Conservation (phyloP, 1,139 yeast genomes). For the Scheffersomyces titani region DNA sequence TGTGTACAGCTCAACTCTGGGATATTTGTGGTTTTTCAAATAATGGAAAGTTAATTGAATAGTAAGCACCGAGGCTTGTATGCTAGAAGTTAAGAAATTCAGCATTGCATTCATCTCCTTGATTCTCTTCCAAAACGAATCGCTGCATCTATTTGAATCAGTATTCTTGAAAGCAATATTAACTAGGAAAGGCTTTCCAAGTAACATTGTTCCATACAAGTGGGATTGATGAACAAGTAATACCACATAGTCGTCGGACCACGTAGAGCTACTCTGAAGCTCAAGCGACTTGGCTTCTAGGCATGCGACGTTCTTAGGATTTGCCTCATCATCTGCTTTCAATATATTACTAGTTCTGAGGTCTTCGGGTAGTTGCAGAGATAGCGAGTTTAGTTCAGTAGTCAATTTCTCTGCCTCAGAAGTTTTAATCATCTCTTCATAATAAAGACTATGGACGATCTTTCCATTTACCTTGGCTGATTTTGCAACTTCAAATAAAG, state of each 20-base stretch:
- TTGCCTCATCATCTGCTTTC: neutral
- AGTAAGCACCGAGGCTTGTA: conserved; percentile 15
- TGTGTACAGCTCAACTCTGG: conserved; percentile 13
- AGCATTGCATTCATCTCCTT: neutral
- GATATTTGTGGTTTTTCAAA: conserved; percentile 9
- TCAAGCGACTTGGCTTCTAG: neutral
- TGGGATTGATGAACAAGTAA: conserved; percentile 42
- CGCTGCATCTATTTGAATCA: conserved; percentile 7
- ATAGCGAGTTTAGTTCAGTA: conserved; percentile 38
- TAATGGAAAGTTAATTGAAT: conserved; percentile 16
- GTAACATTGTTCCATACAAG: conserved; percentile 40
- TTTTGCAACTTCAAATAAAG: conserved; percentile 14
- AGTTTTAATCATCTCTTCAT: conserved; percentile 34
- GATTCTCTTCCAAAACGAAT: neutral
- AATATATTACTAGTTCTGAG: conserved; percentile 6
- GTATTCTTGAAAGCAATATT: conserved; percentile 19
- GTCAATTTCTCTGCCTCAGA: conserved; percentile 37
- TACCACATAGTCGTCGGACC: conserved; percentile 14
- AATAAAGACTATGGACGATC: conserved; percentile 35
- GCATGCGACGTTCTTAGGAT: neutral
- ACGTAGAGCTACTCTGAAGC: neutral
- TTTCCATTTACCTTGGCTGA: conserved; percentile 27
- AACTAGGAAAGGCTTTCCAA: conserved; percentile 50
- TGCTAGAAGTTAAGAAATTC: conserved; percentile 4
- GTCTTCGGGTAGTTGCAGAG: conserved; percentile 25